Base-by-base conservation (phyloP, 2,329 filamentous ascomycete genomes). In the Epichloe bromicola region DNA sequence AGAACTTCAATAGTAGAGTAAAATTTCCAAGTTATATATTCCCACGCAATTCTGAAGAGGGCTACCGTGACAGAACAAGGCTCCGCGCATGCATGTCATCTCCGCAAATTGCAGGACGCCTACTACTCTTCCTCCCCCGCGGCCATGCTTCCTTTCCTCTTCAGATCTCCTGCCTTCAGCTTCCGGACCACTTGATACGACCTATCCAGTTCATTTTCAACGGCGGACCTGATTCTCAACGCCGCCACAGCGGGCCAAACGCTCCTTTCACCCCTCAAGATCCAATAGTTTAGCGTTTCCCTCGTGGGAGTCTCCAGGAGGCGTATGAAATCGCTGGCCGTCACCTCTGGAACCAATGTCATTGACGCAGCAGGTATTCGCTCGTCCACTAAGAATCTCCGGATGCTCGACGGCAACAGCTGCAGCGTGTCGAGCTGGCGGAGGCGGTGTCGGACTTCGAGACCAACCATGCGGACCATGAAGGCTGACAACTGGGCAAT, bases 211-310 rank as follows among this genome's bases (percentile, higher is more conserved):
- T 95, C 89, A 51, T 89, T 84, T 66, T 97, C 91, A 7, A 97
- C 78, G 4, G 83, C 85, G 65, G 88, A 93, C 6, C 91, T 74
- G 6, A 95, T 83, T 59, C 85, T 84, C 54, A 97, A 68, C 14
- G 89, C 88, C 34, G 83, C 83, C 3, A 95, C 80, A 2, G 88
- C 87, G 0, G 90, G 91, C 90, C 91, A 97, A 0, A 95, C 88
- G 57, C 86, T 90, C 55, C 83, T 73, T 67, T 97, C 91, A 1
- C 91, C 91, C 50, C 85, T 77, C 34, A 82, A 67, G 50, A 94
- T 89, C 91, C 90, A 96, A 59, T 91, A 86, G 52, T 88, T 81
- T 3, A 96, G 70, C 8, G 80, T 83, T 53, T 84, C 80, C 48
- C 79, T 74, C 0, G 85, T 91, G 1, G 89, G 89, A 33, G 85